phyloP scores from a whole-genome alignment of 2,329 filamentous ascomycete species.

The Nemania bipapillata region DNA sequence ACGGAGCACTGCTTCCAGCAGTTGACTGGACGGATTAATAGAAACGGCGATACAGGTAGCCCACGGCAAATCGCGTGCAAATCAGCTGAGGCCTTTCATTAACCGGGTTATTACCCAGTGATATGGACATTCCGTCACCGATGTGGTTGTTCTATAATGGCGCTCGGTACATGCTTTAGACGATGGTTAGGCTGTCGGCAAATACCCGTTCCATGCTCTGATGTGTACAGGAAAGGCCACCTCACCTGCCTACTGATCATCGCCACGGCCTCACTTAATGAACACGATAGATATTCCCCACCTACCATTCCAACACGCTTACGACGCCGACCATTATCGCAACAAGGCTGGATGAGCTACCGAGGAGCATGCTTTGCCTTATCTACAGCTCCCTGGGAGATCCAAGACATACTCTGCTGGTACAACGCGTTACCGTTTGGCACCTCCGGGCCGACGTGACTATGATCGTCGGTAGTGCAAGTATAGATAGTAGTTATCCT shows the following conservation, averaged over 20 bases:
- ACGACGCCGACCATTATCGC: conserved; percentile 12
- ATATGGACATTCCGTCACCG: conserved; percentile 22
- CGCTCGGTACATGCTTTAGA: conserved; percentile 27
- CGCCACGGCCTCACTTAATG: background rate
- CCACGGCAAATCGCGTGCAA: conserved; percentile 35
- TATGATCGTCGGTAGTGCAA: background rate
- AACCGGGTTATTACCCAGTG: conserved; percentile 37
- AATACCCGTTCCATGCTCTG: conserved; percentile 13
- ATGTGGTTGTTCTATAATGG: conserved; percentile 30
- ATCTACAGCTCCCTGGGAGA: conserved; percentile 2
- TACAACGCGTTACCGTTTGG: background rate
- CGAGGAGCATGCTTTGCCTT: conserved; percentile 16
- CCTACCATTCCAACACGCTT: background rate
- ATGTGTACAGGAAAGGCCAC: background rate
- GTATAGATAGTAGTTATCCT: background rate
- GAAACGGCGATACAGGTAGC: conserved; percentile 15
- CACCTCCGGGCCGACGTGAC: background rate
- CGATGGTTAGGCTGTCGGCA: conserved; percentile 25
- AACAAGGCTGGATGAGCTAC: conserved; percentile 22
- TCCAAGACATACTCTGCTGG: background rate
- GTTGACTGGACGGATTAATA: conserved; percentile 24
- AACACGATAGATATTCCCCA: background rate
- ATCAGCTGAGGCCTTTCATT: conserved; percentile 34
- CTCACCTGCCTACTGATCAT: background rate
- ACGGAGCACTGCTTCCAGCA: conserved; percentile 5